These are phyloP conservation scores for Xylariaceae sp. DNA, from an alignment of 2,329 filamentous ascomycete genomes.

Conservation along the genomic window DNA sequence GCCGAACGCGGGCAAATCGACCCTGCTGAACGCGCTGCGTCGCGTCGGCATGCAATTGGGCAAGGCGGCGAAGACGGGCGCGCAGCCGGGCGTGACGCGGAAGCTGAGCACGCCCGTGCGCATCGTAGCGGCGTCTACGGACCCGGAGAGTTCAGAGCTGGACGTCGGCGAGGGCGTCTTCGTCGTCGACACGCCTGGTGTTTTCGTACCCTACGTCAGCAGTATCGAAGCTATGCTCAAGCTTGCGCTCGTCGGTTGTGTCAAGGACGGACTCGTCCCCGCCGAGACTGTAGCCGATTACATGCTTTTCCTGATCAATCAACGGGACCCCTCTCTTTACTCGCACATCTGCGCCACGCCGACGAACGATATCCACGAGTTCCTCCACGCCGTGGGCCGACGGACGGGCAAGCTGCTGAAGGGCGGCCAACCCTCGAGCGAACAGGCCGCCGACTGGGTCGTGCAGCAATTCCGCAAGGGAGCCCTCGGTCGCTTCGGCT, in stretches of 20 bases:
- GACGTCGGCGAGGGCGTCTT: conserved; percentile 62
- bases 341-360: conserved; percentile 52
- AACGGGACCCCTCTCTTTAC: conserved; percentile 58
- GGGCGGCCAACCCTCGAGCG: conserved; percentile 64
- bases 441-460: conserved; percentile 72
- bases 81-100: conserved; percentile 83
- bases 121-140: conserved; percentile 43
- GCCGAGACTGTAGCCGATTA: conserved; percentile 81
- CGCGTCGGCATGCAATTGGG: conserved; percentile 52
- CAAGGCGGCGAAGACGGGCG: conserved; percentile 77
- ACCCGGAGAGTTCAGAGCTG: conserved; percentile 1
- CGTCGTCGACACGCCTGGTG: conserved; percentile 85
- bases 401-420: conserved; percentile 71
- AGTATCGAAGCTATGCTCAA: conserved; percentile 89
- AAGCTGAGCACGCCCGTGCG: conserved; percentile 81
- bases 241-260: conserved; percentile 82
- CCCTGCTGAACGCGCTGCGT: conserved; percentile 83
- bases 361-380: conserved; percentile 75
- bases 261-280: conserved; percentile 82
- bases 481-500: conserved; percentile 65
- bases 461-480: conserved; percentile 79
- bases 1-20: conserved; percentile 96
- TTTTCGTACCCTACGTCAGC: conserved; percentile 88
- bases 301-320: conserved; percentile 78
- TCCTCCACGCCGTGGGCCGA: conserved; percentile 65